A percentile compares a stretch with the other conserved stretches of the same genome.
phyloP scores from a whole-genome alignment of 2,329 filamentous ascomycete species.

The Dothideomycetes sp. region DNA sequence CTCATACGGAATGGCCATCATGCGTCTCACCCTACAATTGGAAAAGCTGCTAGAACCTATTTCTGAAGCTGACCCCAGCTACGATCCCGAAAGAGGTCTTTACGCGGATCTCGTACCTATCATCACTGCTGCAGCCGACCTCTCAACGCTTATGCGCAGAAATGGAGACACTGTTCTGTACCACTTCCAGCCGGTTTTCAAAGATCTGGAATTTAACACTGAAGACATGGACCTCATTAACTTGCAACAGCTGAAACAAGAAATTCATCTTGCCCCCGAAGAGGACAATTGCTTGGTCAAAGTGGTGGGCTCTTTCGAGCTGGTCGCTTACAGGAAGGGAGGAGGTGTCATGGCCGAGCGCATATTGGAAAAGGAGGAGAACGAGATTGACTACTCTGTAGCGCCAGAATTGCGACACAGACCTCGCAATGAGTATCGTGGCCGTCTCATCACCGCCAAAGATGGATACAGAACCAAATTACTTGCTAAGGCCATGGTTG shows the following conservation, averaged over 20 bases:
- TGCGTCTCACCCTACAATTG: conserved; percentile 14
- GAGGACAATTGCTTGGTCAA: conserved; percentile 23
- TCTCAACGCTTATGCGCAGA: conserved; percentile 20
- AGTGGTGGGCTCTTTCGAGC: conserved; percentile 21
- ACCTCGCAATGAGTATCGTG: conserved; percentile 10
- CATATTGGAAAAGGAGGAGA: conserved; percentile 16
- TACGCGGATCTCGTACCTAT: too few relatives aligned
- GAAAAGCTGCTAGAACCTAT: conserved; percentile 16
- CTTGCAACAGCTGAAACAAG: conserved; percentile 18
- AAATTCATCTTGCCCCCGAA: conserved; percentile 20
- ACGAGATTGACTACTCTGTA: conserved; percentile 11
- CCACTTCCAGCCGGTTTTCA: conserved; percentile 25
- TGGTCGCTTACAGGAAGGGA: conserved; percentile 22
- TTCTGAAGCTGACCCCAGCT: conserved; percentile 2
- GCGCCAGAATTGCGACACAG: conserved; percentile 10
- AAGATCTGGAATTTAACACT: conserved; percentile 25
- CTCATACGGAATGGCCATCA: not conserved
- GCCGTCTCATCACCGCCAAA: conserved; percentile 11
- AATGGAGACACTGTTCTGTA: conserved; percentile 19
- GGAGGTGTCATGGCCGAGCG: conserved; percentile 19
- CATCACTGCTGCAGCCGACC: conserved; percentile 17
- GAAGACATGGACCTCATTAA: conserved; percentile 23
- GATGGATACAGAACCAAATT: conserved; percentile 23
- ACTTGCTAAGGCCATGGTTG: conserved; percentile 18
- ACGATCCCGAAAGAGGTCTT: not conserved